Evolutionary conservation across 148 eudicot species (phyloP).

Genomic region (Chenopodium album): DNA sequence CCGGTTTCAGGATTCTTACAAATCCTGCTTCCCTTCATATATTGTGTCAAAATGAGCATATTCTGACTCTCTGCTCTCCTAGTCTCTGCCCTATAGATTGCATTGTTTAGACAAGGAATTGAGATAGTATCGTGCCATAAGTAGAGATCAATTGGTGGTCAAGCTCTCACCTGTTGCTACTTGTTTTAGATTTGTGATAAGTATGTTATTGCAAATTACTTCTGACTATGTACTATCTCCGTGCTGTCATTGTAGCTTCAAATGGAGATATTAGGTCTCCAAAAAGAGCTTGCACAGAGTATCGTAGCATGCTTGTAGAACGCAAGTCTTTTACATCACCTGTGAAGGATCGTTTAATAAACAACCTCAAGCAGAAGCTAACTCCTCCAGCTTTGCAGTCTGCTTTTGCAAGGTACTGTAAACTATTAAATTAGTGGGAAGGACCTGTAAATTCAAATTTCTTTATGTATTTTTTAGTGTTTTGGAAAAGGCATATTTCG

Average conservation of each 20-base stretch:
- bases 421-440: background rate
- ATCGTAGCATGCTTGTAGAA: constrained; percentile 84
- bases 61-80: background rate
- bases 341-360: constrained; percentile 78
- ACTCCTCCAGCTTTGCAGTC: constrained; percentile 91
- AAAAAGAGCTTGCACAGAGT: constrained; percentile 74
- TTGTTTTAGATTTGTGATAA: background rate
- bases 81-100: background rate
- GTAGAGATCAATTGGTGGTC: background rate
- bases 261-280: constrained; percentile 90
- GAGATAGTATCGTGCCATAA: background rate
- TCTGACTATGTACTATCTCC: background rate
- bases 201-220: background rate
- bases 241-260: constrained; percentile 46
- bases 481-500: background rate
- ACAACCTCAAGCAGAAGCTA: constrained; percentile 69
- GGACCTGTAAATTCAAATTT: background rate
- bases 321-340: constrained; percentile 89
- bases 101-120: background rate
- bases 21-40: background rate
- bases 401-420: constrained; percentile 86
- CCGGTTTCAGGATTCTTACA: background rate
- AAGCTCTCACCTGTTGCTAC: background rate
- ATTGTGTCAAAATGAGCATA: background rate
- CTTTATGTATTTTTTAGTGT: background rate